Evolutionary conservation across 2,329 filamentous ascomycete species (phyloP).

Genomic region (Zymoseptoria brevis): DNA sequence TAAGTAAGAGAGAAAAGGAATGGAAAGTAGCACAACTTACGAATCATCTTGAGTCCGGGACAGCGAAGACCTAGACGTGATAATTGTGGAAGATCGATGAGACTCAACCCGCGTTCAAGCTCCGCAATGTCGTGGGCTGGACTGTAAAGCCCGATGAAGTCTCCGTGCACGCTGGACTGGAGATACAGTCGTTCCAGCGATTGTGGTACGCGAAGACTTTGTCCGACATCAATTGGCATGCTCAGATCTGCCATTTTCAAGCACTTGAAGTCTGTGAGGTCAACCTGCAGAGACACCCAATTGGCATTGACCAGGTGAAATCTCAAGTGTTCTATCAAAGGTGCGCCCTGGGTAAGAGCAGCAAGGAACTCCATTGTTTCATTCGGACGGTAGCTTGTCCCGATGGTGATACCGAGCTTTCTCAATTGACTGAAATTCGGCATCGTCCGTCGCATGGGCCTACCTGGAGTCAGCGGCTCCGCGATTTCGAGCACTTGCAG

Average conservation of each 20-base stretch:
- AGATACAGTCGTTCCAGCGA: background rate
- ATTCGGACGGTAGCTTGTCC: background rate
- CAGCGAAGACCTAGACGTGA: background rate
- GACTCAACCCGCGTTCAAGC: background rate
- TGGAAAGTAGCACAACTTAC: background rate
- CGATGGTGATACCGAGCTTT: background rate
- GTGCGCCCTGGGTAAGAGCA: background rate
- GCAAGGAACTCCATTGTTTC: background rate
- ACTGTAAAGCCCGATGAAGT: background rate
- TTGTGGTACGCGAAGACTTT: slow-evolving; percentile 4
- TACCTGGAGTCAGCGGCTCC: background rate
- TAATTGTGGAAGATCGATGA: background rate
- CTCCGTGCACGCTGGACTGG: background rate
- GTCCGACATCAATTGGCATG: background rate
- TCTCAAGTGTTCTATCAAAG: background rate
- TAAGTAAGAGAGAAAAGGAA: background rate
- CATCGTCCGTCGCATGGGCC: background rate
- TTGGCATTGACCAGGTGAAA: background rate
- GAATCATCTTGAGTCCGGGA: background rate
- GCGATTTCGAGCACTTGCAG: slow-evolving; percentile 7
- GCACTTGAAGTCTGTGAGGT: background rate
- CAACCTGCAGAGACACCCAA: background rate
- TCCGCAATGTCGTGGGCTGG: background rate
- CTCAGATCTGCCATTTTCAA: slow-evolving; percentile 6
- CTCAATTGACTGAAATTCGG: slow-evolving; percentile 1